phyloP scores from a whole-genome alignment of 164 flowering plant species.

The Piper betle region DNA sequence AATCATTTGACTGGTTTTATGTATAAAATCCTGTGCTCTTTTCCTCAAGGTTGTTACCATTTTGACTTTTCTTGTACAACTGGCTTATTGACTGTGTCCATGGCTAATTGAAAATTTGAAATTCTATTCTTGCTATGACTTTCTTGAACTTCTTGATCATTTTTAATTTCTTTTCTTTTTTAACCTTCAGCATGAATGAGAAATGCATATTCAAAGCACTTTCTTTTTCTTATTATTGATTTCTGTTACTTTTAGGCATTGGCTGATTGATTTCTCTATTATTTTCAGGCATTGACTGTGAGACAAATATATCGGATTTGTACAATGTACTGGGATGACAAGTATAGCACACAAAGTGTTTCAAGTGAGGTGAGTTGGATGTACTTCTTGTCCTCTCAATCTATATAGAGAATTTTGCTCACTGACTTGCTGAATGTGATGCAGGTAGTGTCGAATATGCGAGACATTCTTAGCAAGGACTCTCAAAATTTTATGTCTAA shows the following conservation, averaged over 20 bases:
- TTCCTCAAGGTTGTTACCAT: neutral
- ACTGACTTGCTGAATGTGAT: neutral
- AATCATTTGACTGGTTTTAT: neutral
- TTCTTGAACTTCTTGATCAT: neutral
- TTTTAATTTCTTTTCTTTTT: neutral
- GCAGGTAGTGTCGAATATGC: conserved; percentile 91
- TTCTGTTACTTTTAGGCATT: neutral
- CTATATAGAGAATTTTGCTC: neutral
- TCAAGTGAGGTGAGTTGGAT: conserved; percentile 67
- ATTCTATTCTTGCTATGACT: neutral
- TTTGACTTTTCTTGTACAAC: neutral
- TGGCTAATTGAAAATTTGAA: neutral
- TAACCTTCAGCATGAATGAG: neutral
- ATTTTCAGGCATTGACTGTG: conserved; percentile 62
- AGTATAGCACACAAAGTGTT: conserved; percentile 92
- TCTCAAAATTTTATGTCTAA: conserved; percentile 69
- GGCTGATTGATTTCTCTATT: neutral
- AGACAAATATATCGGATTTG: conserved; percentile 91
- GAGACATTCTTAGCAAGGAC: conserved; percentile 72
- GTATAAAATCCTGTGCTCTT: neutral
- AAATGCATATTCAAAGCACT: no score
- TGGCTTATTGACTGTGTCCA: neutral
- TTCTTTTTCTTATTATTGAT: neutral
- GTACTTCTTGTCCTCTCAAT: neutral
- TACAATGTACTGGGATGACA: conserved; percentile 99